Percentiles rank a stretch among this genome's conserved stretches.
phyloP scores from a whole-genome alignment of 495 filamentous ascomycete genomes.

The Cudoniella acicularis region DNA sequence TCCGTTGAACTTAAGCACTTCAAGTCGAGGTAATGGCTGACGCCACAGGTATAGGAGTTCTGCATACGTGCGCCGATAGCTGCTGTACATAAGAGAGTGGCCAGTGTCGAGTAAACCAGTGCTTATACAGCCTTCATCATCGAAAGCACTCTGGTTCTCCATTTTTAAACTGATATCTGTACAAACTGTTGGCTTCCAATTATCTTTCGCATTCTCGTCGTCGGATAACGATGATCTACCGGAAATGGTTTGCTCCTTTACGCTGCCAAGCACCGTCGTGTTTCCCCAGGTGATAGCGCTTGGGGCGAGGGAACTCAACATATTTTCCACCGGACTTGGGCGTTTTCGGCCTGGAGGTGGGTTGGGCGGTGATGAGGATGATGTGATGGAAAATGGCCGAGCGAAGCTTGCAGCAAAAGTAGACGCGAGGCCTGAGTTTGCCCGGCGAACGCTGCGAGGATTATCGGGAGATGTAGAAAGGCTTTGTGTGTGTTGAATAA shows the following conservation, averaged over 20 bases:
- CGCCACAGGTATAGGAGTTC: conserved; percentile 79
- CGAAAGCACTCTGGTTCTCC: conserved; percentile 74
- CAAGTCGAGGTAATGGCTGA: conserved; percentile 67
- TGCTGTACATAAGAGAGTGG: conserved; percentile 54
- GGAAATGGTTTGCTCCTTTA: conserved; percentile 35
- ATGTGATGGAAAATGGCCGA: conserved; percentile 65
- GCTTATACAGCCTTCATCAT: conserved; percentile 67
- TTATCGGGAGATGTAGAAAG: conserved; percentile 72
- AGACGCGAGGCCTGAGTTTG: conserved; percentile 57
- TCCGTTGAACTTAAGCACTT: conserved; percentile 80
- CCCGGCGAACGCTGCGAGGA: conserved; percentile 43
- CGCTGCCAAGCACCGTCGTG: conserved; percentile 52
- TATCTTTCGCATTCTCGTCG: conserved; percentile 30
- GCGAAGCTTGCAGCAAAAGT: conserved; percentile 68
- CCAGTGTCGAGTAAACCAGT: conserved; percentile 66
- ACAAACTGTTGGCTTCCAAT: conserved; percentile 40
- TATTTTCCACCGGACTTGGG: conserved; percentile 62
- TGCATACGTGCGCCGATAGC: conserved; percentile 78
- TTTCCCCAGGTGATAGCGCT: conserved; percentile 64
- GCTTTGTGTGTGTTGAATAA: conserved; percentile 27
- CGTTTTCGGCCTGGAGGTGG: conserved; percentile 65
- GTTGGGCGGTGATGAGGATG: conserved; percentile 52
- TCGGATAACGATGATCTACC: conserved; percentile 43
- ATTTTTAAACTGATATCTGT: conserved; percentile 52
- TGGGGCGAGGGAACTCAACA: conserved; percentile 56